These are phyloP conservation scores for Candida suzukii DNA, from an alignment of 805 yeast species.

Conservation along the genomic window DNA sequence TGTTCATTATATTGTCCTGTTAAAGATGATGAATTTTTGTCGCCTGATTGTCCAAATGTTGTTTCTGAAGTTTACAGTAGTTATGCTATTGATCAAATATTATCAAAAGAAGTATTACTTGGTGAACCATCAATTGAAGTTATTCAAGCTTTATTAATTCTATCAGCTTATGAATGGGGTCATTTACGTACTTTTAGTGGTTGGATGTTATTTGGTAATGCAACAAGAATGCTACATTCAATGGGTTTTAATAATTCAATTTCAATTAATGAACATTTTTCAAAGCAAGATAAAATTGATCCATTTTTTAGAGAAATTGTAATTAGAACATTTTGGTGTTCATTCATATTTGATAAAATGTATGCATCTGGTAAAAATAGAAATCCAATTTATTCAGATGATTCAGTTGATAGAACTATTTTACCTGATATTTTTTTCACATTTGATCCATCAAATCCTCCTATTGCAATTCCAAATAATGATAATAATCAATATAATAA, in stretches of 20 bases:
- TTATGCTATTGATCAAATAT: background rate
- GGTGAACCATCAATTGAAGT: slow-evolving; percentile 2
- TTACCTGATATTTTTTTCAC: too few relatives aligned
- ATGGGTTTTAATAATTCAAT: slow-evolving; percentile 2
- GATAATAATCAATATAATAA: too few relatives aligned
- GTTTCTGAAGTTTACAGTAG: background rate
- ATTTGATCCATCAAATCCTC: too few relatives aligned
- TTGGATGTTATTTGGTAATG: slow-evolving; percentile 7
- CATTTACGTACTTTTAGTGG: slow-evolving; percentile 3
- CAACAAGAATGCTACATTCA: slow-evolving; percentile 5
- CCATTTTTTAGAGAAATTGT: slow-evolving; percentile 2
- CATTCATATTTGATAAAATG: slow-evolving; percentile 5
- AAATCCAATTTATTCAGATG: slow-evolving; percentile 1
- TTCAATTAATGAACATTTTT: background rate
- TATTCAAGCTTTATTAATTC: slow-evolving; percentile 3
- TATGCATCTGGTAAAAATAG: slow-evolving; percentile 6
- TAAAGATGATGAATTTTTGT: background rate
- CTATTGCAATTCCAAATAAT: too few relatives aligned
- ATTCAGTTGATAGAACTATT: too few relatives aligned
- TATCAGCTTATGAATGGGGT: slow-evolving; percentile 6
- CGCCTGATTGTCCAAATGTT: background rate
- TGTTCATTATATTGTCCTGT: too few relatives aligned
- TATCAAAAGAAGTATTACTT: background rate
- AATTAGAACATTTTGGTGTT: slow-evolving; percentile 7
- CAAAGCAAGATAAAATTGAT: background rate